Evolutionary conservation across 2,329 filamentous ascomycete species (phyloP).

Genomic region (Ophiostoma sp.): DNA sequence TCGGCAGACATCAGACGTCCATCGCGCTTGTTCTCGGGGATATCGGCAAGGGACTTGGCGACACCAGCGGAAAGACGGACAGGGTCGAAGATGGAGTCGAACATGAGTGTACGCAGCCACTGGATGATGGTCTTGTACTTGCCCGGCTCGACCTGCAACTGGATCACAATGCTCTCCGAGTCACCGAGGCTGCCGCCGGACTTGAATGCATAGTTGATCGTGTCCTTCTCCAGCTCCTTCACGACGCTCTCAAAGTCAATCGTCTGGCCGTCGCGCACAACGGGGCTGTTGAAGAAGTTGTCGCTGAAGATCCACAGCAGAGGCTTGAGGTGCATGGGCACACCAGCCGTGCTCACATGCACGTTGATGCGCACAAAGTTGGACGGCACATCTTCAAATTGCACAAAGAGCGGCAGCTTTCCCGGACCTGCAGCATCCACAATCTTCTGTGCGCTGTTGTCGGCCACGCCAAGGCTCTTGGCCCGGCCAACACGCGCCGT

Average conservation of each 20-base stretch:
- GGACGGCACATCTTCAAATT: conserved; percentile 90
- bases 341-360: conserved; percentile 68
- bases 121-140: conserved; percentile 78
- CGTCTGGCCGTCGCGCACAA: conserved; percentile 66
- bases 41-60: conserved; percentile 80
- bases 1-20: conserved; percentile 63
- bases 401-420: conserved; percentile 70
- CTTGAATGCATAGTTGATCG: conserved; percentile 73
- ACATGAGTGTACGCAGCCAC: conserved; percentile 82
- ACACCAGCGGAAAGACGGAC: conserved; percentile 58
- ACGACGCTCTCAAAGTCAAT: conserved; percentile 90
- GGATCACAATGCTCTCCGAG: conserved; percentile 72
- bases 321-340: conserved; percentile 79
- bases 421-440: conserved; percentile 60
- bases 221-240: conserved; percentile 83
- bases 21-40: conserved; percentile 85
- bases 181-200: conserved; percentile 66
- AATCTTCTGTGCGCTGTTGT: conserved; percentile 66
- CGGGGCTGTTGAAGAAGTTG: conserved; percentile 91
- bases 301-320: conserved; percentile 78
- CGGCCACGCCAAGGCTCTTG: conserved; percentile 58
- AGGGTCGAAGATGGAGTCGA: conserved; percentile 81
- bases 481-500: conserved; percentile 80
- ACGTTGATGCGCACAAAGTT: conserved; percentile 86
- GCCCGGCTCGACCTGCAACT: conserved; percentile 79